phyloP scores from a whole-genome alignment of 371 early-diverging fungal species.

The Entomophthora muscae region DNA sequence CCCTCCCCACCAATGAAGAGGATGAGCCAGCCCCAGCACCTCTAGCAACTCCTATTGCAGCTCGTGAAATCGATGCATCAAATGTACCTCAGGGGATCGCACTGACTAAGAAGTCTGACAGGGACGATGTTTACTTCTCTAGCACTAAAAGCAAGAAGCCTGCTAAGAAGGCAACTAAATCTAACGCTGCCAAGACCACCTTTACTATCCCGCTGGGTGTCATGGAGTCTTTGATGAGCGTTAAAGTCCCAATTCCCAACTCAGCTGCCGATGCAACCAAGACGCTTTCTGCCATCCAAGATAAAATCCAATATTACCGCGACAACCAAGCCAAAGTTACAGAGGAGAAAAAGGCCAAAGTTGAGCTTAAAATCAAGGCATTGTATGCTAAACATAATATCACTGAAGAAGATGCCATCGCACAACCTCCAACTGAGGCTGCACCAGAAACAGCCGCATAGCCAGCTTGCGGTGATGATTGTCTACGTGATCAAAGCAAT shows the following conservation, averaged over 20 bases:
- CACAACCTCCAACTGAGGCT: neutral
- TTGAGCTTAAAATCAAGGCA: slow-evolving; percentile 63
- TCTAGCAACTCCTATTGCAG: slow-evolving; percentile 14
- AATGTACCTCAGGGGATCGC: slow-evolving; percentile 44
- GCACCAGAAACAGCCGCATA: too few species aligned
- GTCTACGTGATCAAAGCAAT: too few species aligned
- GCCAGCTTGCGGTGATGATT: too few species aligned
- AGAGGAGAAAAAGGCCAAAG: slow-evolving; percentile 67
- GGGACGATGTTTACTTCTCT: slow-evolving; percentile 51
- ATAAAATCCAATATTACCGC: slow-evolving; percentile 45
- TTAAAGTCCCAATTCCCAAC: slow-evolving; percentile 69
- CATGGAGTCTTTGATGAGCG: slow-evolving; percentile 58
- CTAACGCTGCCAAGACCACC: slow-evolving; percentile 16
- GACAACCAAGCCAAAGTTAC: slow-evolving; percentile 63
- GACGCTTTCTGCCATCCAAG: slow-evolving; percentile 50
- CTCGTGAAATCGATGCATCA: slow-evolving; percentile 22
- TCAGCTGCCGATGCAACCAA: slow-evolving; percentile 43
- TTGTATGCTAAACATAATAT: slow-evolving; percentile 23
- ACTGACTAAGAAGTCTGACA: slow-evolving; percentile 45
- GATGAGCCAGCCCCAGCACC: slow-evolving; percentile 11
- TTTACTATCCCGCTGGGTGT: slow-evolving; percentile 68
- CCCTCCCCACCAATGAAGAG: slow-evolving; percentile 11
- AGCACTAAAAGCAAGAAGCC: slow-evolving; percentile 47
- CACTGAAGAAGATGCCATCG: neutral
- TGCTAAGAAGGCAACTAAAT: slow-evolving; percentile 16